phyloP scores from a whole-genome alignment of 2,329 filamentous ascomycete genomes.

The Polytolypa hystricis region DNA sequence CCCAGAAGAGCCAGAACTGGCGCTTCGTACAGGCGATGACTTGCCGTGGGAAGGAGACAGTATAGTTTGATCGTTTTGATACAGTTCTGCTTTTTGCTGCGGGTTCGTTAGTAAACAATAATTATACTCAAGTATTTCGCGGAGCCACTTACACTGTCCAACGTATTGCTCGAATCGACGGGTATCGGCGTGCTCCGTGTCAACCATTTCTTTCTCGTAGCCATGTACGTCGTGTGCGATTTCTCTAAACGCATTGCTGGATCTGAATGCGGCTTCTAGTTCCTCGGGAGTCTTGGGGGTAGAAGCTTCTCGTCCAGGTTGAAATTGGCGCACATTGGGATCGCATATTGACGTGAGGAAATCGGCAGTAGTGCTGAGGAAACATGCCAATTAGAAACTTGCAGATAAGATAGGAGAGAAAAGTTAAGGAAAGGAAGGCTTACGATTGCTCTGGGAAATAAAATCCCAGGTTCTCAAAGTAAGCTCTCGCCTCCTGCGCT shows the following conservation, averaged over 20 bases:
- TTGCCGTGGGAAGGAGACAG: slow-evolving; percentile 6
- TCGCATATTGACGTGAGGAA: slow-evolving; percentile 70
- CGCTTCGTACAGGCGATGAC: slow-evolving; percentile 27
- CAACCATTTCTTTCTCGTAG: slow-evolving; percentile 41
- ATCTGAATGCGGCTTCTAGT: slow-evolving; percentile 55
- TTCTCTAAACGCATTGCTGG: slow-evolving; percentile 50
- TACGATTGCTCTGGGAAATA: slow-evolving; percentile 42
- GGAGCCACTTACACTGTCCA: slow-evolving; percentile 42
- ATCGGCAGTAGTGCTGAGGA: slow-evolving; percentile 57
- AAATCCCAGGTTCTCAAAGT: slow-evolving; percentile 57
- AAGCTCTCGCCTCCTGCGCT: slow-evolving; percentile 48
- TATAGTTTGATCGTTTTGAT: slow-evolving; percentile 4
- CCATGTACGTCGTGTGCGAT: slow-evolving; percentile 47
- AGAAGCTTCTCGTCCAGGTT: slow-evolving; percentile 48
- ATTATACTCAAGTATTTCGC: neutral
- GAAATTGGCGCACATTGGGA: slow-evolving; percentile 50
- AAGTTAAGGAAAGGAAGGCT: slow-evolving; percentile 1
- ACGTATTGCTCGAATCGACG: slow-evolving; percentile 37
- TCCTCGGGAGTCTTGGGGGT: slow-evolving; percentile 60
- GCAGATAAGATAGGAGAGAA: neutral
- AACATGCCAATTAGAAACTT: slow-evolving; percentile 5
- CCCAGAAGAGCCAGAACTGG: slow-evolving; percentile 59
- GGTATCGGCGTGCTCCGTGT: slow-evolving; percentile 43
- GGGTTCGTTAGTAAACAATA: slow-evolving; percentile 2
- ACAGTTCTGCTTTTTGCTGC: slow-evolving; percentile 37